phyloP scores from a whole-genome alignment of 306 rosid species.

The Dryas drummondii region DNA sequence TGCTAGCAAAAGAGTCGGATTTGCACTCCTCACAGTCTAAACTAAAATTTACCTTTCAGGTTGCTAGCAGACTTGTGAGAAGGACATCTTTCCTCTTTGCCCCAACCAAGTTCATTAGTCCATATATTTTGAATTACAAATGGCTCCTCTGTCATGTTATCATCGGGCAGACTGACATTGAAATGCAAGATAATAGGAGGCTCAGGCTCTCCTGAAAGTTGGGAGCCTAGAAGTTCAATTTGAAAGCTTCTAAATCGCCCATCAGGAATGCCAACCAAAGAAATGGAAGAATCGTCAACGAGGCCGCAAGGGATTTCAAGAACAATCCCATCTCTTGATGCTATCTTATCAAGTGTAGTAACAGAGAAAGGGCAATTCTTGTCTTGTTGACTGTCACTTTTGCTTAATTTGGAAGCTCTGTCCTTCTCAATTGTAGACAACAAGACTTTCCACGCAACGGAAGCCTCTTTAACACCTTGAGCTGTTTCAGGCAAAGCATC shows the following conservation, averaged over 20 bases:
- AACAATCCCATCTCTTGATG: constrained; percentile 38
- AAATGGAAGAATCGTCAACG: constrained; percentile 75
- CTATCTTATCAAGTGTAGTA: constrained; percentile 33
- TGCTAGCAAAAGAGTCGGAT: neutral
- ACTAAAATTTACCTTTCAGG: constrained; percentile 46
- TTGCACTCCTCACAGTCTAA: neutral
- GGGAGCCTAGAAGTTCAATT: constrained; percentile 67
- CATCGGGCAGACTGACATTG: constrained; percentile 73
- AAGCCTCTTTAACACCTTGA: constrained; percentile 91
- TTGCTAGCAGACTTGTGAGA: constrained; percentile 51
- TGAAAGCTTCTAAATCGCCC: constrained; percentile 60
- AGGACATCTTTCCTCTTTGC: constrained; percentile 77
- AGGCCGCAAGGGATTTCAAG: constrained; percentile 87
- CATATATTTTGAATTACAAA: constrained; percentile 82
- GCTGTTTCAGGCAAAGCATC: constrained; percentile 78
- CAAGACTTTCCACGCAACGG: constrained; percentile 75
- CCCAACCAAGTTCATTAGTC: constrained; percentile 84
- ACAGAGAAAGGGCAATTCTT: constrained; percentile 67
- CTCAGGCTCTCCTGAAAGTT: constrained; percentile 45
- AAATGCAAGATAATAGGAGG: constrained; percentile 72
- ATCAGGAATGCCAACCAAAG: constrained; percentile 79
- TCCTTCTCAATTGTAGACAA: constrained; percentile 43
- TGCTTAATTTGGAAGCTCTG: constrained; percentile 43
- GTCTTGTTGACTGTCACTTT: constrained; percentile 32
- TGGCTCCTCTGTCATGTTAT: constrained; percentile 74